Percentiles rank a stretch among this genome's conserved stretches.
phyloP scores from a whole-genome alignment of 306 rosid species.

The Geum urbanum region DNA sequence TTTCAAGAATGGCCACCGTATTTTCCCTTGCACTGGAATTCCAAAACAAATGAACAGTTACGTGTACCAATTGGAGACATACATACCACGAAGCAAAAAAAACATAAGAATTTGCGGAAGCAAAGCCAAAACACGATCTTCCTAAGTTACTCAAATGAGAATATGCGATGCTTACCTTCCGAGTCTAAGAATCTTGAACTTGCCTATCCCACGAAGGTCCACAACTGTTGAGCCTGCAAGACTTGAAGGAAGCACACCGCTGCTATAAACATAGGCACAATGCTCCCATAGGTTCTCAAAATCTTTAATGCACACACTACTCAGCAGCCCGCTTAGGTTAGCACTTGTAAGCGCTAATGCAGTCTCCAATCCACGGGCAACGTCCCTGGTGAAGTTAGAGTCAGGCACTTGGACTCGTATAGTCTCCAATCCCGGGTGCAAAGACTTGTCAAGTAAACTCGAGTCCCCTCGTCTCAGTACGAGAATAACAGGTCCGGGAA shows the following conservation, averaged over 20 bases:
- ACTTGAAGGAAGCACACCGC: constrained; percentile 79
- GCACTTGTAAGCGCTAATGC: constrained; percentile 94
- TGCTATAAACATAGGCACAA: constrained; percentile 74
- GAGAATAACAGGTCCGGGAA: constrained; percentile 90
- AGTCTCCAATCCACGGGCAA: constrained; percentile 66
- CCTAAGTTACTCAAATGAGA: neutral
- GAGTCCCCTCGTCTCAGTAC: constrained; percentile 74
- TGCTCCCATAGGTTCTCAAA: constrained; percentile 79
- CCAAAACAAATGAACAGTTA: constrained; percentile 17
- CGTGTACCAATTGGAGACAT: too few relatives aligned
- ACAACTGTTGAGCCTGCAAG: constrained; percentile 86
- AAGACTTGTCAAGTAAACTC: constrained; percentile 72
- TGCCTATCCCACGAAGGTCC: constrained; percentile 59
- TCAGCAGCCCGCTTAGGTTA: constrained; percentile 76
- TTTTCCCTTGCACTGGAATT: constrained; percentile 62
- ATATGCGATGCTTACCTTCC: constrained; percentile 60
- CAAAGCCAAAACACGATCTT: too few relatives aligned
- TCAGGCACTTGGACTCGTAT: constrained; percentile 89
- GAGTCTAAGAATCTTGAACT: constrained; percentile 73
- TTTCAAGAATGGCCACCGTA: constrained; percentile 56
- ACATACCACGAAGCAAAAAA: too few relatives aligned
- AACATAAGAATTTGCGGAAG: too few relatives aligned
- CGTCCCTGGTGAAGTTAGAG: constrained; percentile 65
- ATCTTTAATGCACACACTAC: constrained; percentile 73
- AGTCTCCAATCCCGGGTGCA: constrained; percentile 86